Evolutionary conservation across 176 grass and related monocot species (phyloP).

Genomic region (Chrysopogon serrulatus): DNA sequence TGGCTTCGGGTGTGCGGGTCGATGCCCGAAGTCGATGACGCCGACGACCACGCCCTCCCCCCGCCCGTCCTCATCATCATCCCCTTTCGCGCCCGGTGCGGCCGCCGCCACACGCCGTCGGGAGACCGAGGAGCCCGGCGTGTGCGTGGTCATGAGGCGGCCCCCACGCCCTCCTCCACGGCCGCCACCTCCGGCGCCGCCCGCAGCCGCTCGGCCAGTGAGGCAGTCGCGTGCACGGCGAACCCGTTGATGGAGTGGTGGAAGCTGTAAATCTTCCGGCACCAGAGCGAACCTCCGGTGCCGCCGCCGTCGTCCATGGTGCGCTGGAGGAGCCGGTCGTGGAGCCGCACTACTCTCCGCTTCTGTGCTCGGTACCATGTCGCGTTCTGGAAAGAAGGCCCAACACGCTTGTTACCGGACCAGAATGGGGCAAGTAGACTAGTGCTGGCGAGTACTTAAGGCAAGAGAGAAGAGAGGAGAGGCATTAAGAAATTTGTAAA

Average conservation of each 20-base stretch:
- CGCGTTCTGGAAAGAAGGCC: neutral
- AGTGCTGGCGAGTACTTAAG: no score
- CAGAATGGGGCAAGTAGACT: no score
- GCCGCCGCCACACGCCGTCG: conserved; percentile 16
- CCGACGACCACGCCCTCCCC: conserved; percentile 60
- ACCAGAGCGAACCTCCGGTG: neutral
- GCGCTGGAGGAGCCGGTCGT: conserved; percentile 42
- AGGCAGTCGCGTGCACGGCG: conserved; percentile 43
- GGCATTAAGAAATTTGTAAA: no score
- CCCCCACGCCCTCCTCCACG: conserved; percentile 46
- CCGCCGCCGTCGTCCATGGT: neutral
- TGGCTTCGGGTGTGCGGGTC: conserved; percentile 48
- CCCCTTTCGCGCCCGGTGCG: neutral
- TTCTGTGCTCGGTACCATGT: neutral
- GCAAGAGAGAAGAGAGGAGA: no score
- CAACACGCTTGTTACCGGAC: no score
- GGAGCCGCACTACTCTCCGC: conserved; percentile 19
- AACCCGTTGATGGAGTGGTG: conserved; percentile 66
- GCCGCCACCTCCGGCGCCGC: conserved; percentile 26
- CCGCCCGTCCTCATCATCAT: conserved; percentile 23
- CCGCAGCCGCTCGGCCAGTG: conserved; percentile 38
- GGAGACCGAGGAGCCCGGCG: conserved; percentile 46
- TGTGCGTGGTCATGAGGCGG: conserved; percentile 63
- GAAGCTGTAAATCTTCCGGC: conserved; percentile 59
- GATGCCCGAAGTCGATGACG: conserved; percentile 62